phyloP scores from a whole-genome alignment of 164 flowering plant genomes.

The Nymphaea thermarum region DNA sequence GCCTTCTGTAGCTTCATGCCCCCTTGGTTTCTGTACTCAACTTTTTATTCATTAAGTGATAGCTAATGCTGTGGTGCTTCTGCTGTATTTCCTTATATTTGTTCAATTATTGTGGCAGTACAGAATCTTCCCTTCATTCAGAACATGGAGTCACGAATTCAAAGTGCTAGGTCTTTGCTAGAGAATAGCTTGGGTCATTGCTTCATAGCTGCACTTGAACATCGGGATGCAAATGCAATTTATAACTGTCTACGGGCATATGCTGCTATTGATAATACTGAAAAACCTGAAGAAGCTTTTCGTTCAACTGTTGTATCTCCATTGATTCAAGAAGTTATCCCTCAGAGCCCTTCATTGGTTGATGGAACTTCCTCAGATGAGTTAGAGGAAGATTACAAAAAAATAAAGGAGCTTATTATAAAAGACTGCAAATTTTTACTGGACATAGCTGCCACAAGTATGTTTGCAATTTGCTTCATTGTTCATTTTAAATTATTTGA shows the following conservation, averaged over 20 bases:
- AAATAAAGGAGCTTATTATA: constrained; percentile 48
- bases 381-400: constrained; percentile 65
- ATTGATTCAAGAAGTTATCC: constrained; percentile 48
- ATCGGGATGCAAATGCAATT: constrained; percentile 70
- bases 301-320: constrained; percentile 71
- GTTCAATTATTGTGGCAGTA: constrained; percentile 48
- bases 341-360: constrained; percentile 30
- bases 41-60: too few species aligned
- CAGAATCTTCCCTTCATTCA: constrained; percentile 95
- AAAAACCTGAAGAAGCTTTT: constrained; percentile 78
- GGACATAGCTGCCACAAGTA: constrained; percentile 76
- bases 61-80: not conserved
- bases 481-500: not conserved
- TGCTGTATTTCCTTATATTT: constrained; percentile 14
- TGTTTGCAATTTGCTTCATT: not conserved
- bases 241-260: constrained; percentile 96
- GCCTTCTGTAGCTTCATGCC: too few species aligned
- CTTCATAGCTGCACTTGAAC: constrained; percentile 78
- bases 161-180: constrained; percentile 59
- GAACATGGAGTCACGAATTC: constrained; percentile 92
- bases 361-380: constrained; percentile 51
- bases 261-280: constrained; percentile 93
- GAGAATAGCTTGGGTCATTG: constrained; percentile 94
- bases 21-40: too few species aligned
- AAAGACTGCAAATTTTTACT: constrained; percentile 72